Evolutionary conservation across 768 basidiomycete species (phyloP), one percentile per base, ranked within the genome.

Genomic region (Suillus lakei): DNA sequence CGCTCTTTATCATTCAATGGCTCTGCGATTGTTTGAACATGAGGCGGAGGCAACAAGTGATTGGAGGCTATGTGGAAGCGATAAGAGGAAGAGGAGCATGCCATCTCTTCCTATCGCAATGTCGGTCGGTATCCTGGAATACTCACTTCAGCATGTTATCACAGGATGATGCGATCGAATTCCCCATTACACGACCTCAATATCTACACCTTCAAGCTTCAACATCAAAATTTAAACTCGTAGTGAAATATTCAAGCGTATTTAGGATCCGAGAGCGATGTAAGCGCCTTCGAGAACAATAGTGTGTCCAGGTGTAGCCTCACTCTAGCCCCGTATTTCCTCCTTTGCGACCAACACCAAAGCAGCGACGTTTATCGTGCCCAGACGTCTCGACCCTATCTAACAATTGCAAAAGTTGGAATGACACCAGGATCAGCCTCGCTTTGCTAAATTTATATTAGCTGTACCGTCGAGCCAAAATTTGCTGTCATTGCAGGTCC

Each of bases 21-120:
- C 87, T 99, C 51, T 92, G 94, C 74, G 97, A 99, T 97, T 95
- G 75, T 95, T 94, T 71, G 92, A 94, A 71, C 92, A 93, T 66
- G 91, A 91, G 67, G 93, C 92, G 92, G 92, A 93, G 75, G 87
- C 91, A 44, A 92, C 91, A 62, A 93, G 92, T 70, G 92, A 93
- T 77, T 94, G 92, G 91, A 76, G 92, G 94, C 68, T 91, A 93
- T 70, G 88, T 90, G 3, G 91, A 94, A 64, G 90, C 90, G 4
- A 86, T 86, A 44, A 44, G 8, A 44, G 21, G 7, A n/a, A 44
- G 21, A 8, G 43, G 43, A n/a, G 62, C n/a, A 46, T n/a, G n/a
- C n/a, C 44, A 46, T 46, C 9, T 46, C 43, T 44, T 9, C 21
- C 43, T 44, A 44, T n/a, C 5, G n/a, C 44, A 12, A 46, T 46